Conservation (phyloP, 1,284 basidiomycete species). For the Irpex sp. region DNA sequence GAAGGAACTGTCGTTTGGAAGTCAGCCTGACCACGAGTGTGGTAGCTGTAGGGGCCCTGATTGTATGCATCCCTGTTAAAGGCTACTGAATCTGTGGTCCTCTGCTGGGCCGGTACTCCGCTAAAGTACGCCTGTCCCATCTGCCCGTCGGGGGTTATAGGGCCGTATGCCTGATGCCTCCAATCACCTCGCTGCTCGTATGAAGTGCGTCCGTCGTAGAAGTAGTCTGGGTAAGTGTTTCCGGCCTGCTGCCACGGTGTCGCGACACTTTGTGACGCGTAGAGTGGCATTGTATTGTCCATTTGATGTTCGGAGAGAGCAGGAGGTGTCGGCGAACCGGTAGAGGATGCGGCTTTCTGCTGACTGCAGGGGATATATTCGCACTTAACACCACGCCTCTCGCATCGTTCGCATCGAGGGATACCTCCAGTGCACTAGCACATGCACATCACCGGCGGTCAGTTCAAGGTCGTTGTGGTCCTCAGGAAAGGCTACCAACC, state of each 20-base stretch:
- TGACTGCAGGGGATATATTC: conserved; percentile 30
- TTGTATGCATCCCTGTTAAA: conserved; percentile 10
- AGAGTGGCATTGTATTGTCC: conserved; percentile 4
- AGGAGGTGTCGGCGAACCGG: conserved; percentile 18
- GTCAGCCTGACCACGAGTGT: conserved; percentile 10
- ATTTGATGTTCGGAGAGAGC: conserved; percentile 7
- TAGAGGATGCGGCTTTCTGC: conserved; percentile 20
- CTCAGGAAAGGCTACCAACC: conserved; percentile 26
- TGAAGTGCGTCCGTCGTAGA: conserved; percentile 9
- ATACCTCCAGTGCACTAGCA: conserved; percentile 27
- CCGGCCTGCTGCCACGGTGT: conserved; percentile 14
- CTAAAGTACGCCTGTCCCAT: conserved; percentile 5
- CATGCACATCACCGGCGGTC: neutral
- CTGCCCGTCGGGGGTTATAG: conserved; percentile 9
- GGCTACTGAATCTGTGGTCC: conserved; percentile 4
- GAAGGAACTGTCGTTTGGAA: conserved; percentile 13
- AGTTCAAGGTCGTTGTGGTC: neutral
- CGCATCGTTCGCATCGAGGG: conserved; percentile 30
- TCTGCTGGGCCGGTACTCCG: conserved; percentile 12
- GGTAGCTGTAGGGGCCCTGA: conserved; percentile 13
- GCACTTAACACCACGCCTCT: conserved; percentile 30
- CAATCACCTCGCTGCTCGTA: conserved; percentile 14
- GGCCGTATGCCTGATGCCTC: conserved; percentile 10
- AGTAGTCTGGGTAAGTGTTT: conserved; percentile 9
- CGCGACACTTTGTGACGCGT: conserved; percentile 8